Evolutionary conservation across 192 early-diverging fungal genomes (phyloP).

Genomic region (Backusella australiensis): DNA sequence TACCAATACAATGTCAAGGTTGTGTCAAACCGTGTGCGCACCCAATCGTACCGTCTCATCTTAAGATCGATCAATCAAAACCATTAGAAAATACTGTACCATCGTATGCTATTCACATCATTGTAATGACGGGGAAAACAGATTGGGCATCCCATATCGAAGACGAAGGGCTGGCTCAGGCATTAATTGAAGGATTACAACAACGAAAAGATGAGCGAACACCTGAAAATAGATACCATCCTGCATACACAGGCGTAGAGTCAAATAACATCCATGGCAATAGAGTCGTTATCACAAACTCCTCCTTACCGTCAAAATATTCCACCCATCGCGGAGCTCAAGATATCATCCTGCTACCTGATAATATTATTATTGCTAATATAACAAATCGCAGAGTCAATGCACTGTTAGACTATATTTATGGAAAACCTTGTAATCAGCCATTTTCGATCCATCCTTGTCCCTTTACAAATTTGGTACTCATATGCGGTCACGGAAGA

Average conservation of each 20-base stretch:
- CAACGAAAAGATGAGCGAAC: conserved; percentile 5
- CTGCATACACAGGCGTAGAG: background rate
- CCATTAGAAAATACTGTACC: conserved; percentile 17
- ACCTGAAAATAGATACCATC: background rate
- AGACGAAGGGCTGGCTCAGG: conserved; percentile 12
- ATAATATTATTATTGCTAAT: conserved; percentile 45
- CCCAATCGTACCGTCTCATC: background rate
- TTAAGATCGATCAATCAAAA: conserved; percentile 17
- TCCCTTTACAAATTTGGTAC: conserved; percentile 11
- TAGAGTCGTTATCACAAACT: conserved; percentile 7
- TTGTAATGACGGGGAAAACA: conserved; percentile 8
- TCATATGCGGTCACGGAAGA: conserved; percentile 48
- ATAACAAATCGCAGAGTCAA: conserved; percentile 31
- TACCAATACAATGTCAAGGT: conserved; percentile 5
- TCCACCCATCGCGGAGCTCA: background rate
- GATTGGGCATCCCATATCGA: conserved; percentile 17
- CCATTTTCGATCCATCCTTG: conserved; percentile 26
- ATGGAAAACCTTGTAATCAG: conserved; percentile 10
- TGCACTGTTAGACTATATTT: conserved; percentile 41
- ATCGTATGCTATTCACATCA: conserved; percentile 10
- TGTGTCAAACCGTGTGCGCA: conserved; percentile 11
- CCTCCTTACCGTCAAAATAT: conserved; percentile 8
- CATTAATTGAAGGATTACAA: background rate
- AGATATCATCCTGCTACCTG: conserved; percentile 30
- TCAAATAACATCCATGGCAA: background rate